Evolutionary conservation across 805 yeast genomes (phyloP).

Genomic region (Lachancea waltii): DNA sequence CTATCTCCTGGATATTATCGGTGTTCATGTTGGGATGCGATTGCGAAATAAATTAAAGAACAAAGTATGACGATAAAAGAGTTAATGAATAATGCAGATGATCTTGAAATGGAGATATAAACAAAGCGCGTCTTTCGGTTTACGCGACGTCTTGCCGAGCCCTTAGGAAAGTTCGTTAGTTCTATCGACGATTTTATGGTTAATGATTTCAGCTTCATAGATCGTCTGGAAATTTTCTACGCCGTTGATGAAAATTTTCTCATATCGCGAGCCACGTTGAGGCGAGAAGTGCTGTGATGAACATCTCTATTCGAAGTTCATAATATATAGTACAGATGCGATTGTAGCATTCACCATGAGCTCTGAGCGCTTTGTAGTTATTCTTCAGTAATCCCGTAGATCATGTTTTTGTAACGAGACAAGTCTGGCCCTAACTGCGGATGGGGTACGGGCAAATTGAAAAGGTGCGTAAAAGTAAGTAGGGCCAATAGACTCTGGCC

Average conservation of each 20-base stretch:
- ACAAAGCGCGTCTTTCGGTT: too few species aligned
- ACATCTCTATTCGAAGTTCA: neutral
- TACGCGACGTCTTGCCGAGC: too few species aligned
- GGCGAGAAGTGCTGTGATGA: neutral
- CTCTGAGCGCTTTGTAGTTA: constrained; percentile 6
- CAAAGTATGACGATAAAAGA: too few species aligned
- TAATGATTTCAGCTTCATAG: too few species aligned
- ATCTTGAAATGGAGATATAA: too few species aligned
- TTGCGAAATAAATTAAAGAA: too few species aligned
- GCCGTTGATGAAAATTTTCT: constrained; percentile 3
- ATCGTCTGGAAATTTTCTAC: constrained; percentile 33
- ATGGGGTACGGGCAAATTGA: constrained; percentile 30
- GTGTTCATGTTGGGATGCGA: constrained; percentile 9
- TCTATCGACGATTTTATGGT: too few species aligned
- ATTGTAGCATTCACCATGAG: neutral
- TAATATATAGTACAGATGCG: neutral
- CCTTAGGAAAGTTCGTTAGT: too few species aligned
- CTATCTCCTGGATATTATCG: constrained; percentile 35
- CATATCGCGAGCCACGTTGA: neutral
- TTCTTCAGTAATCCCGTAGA: constrained; percentile 42
- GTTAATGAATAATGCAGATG: too few species aligned
- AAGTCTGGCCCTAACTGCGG: constrained; percentile 33
- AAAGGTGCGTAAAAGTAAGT: constrained; percentile 57
- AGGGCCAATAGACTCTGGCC: constrained; percentile 58
- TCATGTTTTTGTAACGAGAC: constrained; percentile 41